Evolutionary conservation across 2,329 filamentous ascomycete species (phyloP), one percentile per base, ranked within the genome.

Genomic region (Colletotrichum theobromicola): DNA sequence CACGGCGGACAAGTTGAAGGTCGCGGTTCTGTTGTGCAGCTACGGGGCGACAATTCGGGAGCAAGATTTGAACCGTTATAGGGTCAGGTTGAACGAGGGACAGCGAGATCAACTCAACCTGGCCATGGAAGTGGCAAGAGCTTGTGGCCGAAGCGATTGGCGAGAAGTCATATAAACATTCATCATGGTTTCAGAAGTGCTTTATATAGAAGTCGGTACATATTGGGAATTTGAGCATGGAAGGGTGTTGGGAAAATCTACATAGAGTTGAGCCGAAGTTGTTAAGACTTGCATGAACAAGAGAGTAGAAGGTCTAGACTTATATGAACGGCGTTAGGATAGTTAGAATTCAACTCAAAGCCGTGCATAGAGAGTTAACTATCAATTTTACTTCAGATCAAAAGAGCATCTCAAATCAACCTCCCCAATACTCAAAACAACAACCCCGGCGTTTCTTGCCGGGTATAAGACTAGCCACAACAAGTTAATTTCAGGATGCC

Each of bases 31-130:
- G 15, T 16, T 75, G 16, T 62, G 57, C 10, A 37, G 12, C 15
- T 60, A 37, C 13, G 72, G 72, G 18, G 68, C 68, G 9, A 58
- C 15, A 0, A 13, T 75, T 10, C 46, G 62, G 10, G 69, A 72
- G 5, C 61, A 46, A 18, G 67, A 74, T 21, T 15, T 74, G 53
- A 53, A 32, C n/a, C 61, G 35, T 21, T 63, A 72, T 16, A 18
- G 53, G 8, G n/a, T 55, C 8, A 71, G 53, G 32, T 26, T 74
- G 21, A 71, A 32, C 28, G 61, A 35, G 10, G 18, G 30, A 16
- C 72, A 74, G 13, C 60, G 37, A 42, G n/a, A 26, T 5, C 24
- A 62, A 32, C 37, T 74, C 1, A 66, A 74, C 4, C 10, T 28
- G 6, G 72, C 61, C 2, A 61, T 71, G n/a, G n/a, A 46, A 16